These are phyloP conservation scores for Stagonosporopsis cucurbitacearum DNA, from an alignment of 2,329 filamentous ascomycete species.

Conservation along the genomic window DNA sequence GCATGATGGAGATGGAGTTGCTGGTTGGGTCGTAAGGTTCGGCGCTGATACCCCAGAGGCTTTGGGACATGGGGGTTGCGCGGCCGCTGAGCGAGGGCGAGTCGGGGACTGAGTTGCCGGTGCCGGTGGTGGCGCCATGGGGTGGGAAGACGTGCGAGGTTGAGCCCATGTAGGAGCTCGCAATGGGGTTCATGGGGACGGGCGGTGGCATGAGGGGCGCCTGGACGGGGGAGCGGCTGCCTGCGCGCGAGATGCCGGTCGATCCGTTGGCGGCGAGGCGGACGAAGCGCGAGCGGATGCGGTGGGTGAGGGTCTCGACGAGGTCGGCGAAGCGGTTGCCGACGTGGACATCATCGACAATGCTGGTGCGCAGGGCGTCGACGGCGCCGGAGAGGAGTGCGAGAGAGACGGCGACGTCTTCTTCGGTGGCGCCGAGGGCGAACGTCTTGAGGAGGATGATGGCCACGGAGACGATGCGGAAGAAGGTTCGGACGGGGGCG, in stretches of 20 bases:
- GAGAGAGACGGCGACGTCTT: slow-evolving; percentile 77
- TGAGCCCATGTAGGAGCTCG: slow-evolving; percentile 23
- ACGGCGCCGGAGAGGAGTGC: slow-evolving; percentile 77
- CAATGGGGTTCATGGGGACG: slow-evolving; percentile 24
- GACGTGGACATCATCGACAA: slow-evolving; percentile 84
- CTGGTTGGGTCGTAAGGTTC: slow-evolving; percentile 54
- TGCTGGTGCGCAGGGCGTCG: slow-evolving; percentile 74
- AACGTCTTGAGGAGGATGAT: slow-evolving; percentile 88
- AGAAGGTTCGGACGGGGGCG: slow-evolving; percentile 82
- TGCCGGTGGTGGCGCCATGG: slow-evolving; percentile 22
- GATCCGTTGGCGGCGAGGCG: slow-evolving; percentile 60
- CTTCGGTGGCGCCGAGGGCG: slow-evolving; percentile 78
- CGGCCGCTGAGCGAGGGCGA: slow-evolving; percentile 40
- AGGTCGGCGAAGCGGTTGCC: slow-evolving; percentile 85
- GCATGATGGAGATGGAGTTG: slow-evolving; percentile 57
- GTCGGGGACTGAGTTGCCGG: slow-evolving; percentile 28
- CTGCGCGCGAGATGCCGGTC: slow-evolving; percentile 48
- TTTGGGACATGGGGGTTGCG: slow-evolving; percentile 40
- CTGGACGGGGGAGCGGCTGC: slow-evolving; percentile 35
- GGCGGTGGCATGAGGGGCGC: slow-evolving; percentile 46
- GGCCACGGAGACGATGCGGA: slow-evolving; percentile 83
- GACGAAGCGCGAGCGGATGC: slow-evolving; percentile 74
- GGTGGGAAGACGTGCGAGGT: slow-evolving; percentile 1
- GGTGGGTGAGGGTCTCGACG: slow-evolving; percentile 77
- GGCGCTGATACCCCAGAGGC: slow-evolving; percentile 53